Percentiles rank a stretch among this genome's conserved stretches.
phyloP scores from a whole-genome alignment of 164 flowering plant genomes.

The Nymphaea thermarum region DNA sequence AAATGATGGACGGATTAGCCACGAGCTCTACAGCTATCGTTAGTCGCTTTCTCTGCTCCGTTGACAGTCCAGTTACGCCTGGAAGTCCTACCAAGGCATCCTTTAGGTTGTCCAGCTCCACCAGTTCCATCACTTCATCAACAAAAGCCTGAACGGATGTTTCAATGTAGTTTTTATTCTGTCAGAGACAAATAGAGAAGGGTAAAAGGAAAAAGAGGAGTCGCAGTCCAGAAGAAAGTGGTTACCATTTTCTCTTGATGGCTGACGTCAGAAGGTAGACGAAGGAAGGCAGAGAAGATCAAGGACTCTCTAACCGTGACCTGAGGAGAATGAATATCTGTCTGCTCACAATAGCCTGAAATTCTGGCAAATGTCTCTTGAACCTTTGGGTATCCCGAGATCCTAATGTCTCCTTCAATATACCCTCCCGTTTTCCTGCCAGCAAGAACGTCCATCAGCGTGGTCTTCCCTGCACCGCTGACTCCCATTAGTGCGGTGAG shows the following conservation, averaged over 20 bases:
- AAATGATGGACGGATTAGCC: constrained; percentile 97
- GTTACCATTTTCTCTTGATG: constrained; percentile 65
- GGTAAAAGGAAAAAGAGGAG: background rate
- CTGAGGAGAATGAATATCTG: constrained; percentile 30
- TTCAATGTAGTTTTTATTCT: background rate
- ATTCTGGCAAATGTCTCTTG: constrained; percentile 98
- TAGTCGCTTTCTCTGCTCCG: constrained; percentile 91
- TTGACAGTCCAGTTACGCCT: constrained; percentile 86
- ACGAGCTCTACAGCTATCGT: constrained; percentile 98
- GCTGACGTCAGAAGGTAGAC: constrained; percentile 73
- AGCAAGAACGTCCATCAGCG: constrained; percentile 65
- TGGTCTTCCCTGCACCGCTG: constrained; percentile 89
- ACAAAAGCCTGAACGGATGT: constrained; percentile 53
- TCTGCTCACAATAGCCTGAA: constrained; percentile 40
- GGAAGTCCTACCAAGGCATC: constrained; percentile 92
- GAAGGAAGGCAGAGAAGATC: constrained; percentile 89
- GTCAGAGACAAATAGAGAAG: background rate
- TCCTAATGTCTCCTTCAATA: constrained; percentile 83
- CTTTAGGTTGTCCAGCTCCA: constrained; percentile 74
- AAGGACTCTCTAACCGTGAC: constrained; percentile 54
- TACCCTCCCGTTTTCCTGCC: constrained; percentile 47
- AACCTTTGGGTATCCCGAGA: constrained; percentile 77
- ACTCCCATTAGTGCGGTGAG: constrained; percentile 41
- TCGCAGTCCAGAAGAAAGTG: background rate
- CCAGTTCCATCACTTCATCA: constrained; percentile 87